Evolutionary conservation across 1,139 yeast species (phyloP).

Genomic region (Diutina sp.): DNA sequence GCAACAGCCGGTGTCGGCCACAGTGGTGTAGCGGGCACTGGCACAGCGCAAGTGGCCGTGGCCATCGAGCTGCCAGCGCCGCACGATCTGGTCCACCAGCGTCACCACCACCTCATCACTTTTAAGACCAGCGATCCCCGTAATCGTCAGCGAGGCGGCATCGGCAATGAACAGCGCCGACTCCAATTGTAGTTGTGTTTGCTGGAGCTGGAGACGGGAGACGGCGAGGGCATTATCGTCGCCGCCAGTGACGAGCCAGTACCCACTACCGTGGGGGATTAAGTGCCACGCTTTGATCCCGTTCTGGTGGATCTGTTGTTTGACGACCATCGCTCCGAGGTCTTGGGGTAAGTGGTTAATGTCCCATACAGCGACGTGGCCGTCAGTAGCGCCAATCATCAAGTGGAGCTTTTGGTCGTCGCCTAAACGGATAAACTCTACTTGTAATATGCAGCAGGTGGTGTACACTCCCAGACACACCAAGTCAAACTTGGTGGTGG

Average conservation of each 20-base stretch:
- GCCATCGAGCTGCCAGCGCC: slow-evolving; percentile 40
- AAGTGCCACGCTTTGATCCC: slow-evolving; percentile 49
- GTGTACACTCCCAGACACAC: slow-evolving; percentile 42
- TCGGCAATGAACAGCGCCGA: slow-evolving; percentile 22
- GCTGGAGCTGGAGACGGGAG: slow-evolving; percentile 17
- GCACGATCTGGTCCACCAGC: slow-evolving; percentile 70
- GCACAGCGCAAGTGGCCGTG: slow-evolving; percentile 17
- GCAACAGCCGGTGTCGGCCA: slow-evolving; percentile 82
- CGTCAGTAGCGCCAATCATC: slow-evolving; percentile 71
- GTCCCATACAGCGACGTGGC: slow-evolving; percentile 54
- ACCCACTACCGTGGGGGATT: slow-evolving; percentile 11
- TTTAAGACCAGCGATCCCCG: slow-evolving; percentile 36
- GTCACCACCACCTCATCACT: slow-evolving; percentile 26
- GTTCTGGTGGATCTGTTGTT: slow-evolving; percentile 65
- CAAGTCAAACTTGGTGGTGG: slow-evolving; percentile 22
- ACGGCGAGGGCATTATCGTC: slow-evolving; percentile 73
- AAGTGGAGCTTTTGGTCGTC: slow-evolving; percentile 16
- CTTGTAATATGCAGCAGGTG: slow-evolving; percentile 66
- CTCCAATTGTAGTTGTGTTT: slow-evolving; percentile 9
- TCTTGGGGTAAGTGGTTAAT: background rate
- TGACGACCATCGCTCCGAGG: slow-evolving; percentile 18
- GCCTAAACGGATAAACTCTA: slow-evolving; percentile 27
- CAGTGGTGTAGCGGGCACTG: slow-evolving; percentile 50
- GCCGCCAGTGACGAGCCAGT: slow-evolving; percentile 60
- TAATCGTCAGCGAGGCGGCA: slow-evolving; percentile 84